Base-by-base conservation (phyloP, 331 rosid genomes). In the Spiraea crenata region DNA sequence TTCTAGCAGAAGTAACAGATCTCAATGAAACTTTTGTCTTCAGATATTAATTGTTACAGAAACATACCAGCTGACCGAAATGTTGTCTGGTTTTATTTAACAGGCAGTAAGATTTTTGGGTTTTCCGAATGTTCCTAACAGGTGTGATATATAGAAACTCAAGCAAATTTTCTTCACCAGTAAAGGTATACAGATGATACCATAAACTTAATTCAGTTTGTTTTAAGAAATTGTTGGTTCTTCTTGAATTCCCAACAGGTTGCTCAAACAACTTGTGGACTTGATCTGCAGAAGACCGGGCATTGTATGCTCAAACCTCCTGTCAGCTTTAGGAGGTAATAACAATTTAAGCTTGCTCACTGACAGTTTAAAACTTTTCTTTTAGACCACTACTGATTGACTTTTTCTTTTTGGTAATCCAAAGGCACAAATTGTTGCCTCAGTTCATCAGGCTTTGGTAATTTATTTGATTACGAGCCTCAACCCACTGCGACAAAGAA, bases 391-490 rank as follows among this genome's bases (percentile, higher is more conserved):
- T 25, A 9, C 1, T 5, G 60, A 72, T 89, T 64, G 16, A 40
- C 68, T 40, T 49, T 15, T 45, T 11, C 4, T 8, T 14, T 14
- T 14, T 3, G 3, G 40, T 76, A 69, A n/a, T 67, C 69, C 55
- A 57, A 72, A 85, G 97, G 96, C 14, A 88, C 80, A 34, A 91
- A 91, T 65, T 91, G 97, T 76, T 91, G 97, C 66, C 58, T 91
- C 19, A 83, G 20, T 66, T 83, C 91, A 57, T 81, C 97, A 9
- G 71, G 83, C 42, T 72, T 83, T 34, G 78, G 64, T 39, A 65
- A 57, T 2, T 84, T 87, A 57, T 73, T 89, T 74, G 78, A 75
- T 25, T 85, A 87, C 7, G 90, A 84, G 46, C 93, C 93, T 35
- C 87, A 87, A 66, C 80, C 96, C 55, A 80, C 91, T 8, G 86